Evolutionary conservation across 257 asterid species (phyloP).

Genomic region (Plectranthus barbatus): DNA sequence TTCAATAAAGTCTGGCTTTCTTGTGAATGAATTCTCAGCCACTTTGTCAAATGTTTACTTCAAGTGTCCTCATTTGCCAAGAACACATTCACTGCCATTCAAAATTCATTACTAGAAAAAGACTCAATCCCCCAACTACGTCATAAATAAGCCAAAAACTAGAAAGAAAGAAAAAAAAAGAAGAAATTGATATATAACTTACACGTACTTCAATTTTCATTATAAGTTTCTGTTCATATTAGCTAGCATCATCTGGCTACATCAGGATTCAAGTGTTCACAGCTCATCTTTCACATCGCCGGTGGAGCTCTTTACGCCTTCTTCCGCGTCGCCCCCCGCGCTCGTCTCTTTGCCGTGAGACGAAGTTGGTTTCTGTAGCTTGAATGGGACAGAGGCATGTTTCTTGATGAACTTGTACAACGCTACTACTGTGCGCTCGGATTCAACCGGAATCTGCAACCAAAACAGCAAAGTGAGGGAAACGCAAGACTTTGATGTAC

Average conservation of each 20-base stretch:
- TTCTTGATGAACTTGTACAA: constrained; percentile 79
- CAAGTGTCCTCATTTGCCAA: no score
- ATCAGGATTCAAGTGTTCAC: constrained; percentile 15
- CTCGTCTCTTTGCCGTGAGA: background rate
- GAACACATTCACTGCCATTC: no score
- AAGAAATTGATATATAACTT: constrained; percentile 7
- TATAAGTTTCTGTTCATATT: background rate
- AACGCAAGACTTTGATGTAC: background rate
- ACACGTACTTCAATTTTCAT: background rate
- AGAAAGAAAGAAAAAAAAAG: background rate
- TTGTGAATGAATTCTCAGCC: background rate
- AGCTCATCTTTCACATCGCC: constrained; percentile 65
- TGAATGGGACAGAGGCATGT: constrained; percentile 80
- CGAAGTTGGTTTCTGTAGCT: constrained; percentile 57
- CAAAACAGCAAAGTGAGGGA: background rate
- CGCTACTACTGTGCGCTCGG: constrained; percentile 77
- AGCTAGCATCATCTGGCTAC: background rate
- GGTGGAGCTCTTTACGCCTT: constrained; percentile 20
- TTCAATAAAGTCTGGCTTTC: background rate
- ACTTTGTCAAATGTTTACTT: background rate
- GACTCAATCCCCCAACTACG: no score
- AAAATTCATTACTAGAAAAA: no score
- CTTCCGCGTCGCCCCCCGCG: background rate
- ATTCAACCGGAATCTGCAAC: constrained; percentile 61
- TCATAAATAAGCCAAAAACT: background rate